These are phyloP conservation scores for Trichophyton equinum DNA, from an alignment of 2,329 filamentous ascomycete genomes.

Conservation along the genomic window DNA sequence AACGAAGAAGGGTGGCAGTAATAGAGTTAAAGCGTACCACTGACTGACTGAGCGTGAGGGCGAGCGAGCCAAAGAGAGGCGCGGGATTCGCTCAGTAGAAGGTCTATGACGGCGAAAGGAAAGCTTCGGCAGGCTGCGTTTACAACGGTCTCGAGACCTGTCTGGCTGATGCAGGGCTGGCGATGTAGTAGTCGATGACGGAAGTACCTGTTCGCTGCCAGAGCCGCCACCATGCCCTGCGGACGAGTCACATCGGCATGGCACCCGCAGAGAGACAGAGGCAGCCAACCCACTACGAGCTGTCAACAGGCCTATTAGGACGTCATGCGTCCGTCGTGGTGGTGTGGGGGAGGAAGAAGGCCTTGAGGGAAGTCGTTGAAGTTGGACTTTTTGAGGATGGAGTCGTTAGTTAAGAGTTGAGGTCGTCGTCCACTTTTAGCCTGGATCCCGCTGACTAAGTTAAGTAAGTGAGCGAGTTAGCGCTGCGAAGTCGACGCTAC, in stretches of 20 bases:
- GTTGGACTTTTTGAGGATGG: background rate
- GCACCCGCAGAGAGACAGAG: background rate
- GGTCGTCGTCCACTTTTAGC: background rate
- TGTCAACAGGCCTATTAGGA: background rate
- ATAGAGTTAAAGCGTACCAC: background rate
- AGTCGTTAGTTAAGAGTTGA: background rate
- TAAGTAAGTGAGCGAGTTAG: no score
- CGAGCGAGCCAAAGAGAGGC: background rate
- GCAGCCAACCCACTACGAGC: background rate
- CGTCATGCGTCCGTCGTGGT: background rate
- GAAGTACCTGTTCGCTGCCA: background rate
- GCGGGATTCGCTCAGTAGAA: background rate
- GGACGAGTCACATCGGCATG: background rate
- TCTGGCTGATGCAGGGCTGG: background rate
- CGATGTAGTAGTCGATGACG: no score
- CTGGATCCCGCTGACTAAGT: no score
- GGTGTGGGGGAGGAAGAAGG: background rate
- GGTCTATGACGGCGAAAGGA: background rate
- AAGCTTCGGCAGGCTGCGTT: background rate
- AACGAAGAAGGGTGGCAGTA: background rate
- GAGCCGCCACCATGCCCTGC: background rate
- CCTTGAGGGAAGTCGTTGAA: background rate
- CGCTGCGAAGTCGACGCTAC: background rate
- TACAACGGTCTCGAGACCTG: background rate
- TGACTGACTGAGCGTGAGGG: background rate